A percentile compares a stretch with the other conserved stretches of the same genome.
phyloP scores from a whole-genome alignment of 1,139 yeast species.

The Pichia sp. region DNA sequence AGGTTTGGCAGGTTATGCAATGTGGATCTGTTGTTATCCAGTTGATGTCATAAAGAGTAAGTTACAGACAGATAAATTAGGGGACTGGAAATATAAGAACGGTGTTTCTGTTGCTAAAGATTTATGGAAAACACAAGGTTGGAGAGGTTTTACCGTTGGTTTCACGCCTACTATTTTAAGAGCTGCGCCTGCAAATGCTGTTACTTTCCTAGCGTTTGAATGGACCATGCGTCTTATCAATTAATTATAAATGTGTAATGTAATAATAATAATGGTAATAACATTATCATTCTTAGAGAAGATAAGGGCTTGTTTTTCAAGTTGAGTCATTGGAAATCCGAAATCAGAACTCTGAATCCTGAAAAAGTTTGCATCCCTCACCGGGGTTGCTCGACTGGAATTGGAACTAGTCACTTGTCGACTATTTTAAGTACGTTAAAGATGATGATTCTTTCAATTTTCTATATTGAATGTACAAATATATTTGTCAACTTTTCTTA shows the following conservation, averaged over 20 bases:
- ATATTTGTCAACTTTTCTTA: neutral
- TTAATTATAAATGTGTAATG: neutral
- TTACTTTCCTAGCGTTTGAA: constrained; percentile 90
- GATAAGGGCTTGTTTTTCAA: neutral
- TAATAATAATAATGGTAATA: neutral
- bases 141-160: constrained; percentile 78
- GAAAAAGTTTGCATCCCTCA: neutral
- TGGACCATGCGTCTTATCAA: constrained; percentile 47
- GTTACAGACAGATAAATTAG: constrained; percentile 72
- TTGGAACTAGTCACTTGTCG: neutral
- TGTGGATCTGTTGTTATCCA: constrained; percentile 81
- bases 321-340: neutral
- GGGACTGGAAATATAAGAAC: constrained; percentile 41
- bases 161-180: constrained; percentile 84
- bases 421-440: neutral
- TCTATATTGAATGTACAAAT: neutral
- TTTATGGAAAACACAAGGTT: constrained; percentile 51
- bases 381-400: neutral
- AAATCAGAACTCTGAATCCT: too few relatives aligned
- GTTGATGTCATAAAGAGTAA: constrained; percentile 81
- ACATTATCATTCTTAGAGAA: neutral
- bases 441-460: neutral
- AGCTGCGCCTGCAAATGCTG: constrained; percentile 97
- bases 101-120: constrained; percentile 50
- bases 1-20: constrained; percentile 77